Evolutionary conservation across 75 land plant species (phyloP), one percentile per base, ranked within the genome.

Genomic region (Sequoia sempervirens): DNA sequence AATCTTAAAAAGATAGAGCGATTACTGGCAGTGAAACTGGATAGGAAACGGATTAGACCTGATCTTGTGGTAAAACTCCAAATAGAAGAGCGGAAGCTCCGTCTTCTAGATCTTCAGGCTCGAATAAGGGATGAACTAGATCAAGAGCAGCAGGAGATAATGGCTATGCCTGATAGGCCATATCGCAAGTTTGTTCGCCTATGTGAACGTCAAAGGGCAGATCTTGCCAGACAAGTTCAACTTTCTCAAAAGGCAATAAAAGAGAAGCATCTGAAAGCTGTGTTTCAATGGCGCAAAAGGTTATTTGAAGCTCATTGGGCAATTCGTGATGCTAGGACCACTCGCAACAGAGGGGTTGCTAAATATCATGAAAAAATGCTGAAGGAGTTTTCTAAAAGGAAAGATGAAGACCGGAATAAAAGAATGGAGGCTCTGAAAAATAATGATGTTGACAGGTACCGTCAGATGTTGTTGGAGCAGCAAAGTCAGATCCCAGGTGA

Each of bases 351-450:
- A 83, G 99, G 99, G 72, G 93, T 98, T 82, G 97, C 97, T 15
- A 98, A 98, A 88, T 98, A 94, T 85, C 99, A 98, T 88, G 99
- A 98, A 83, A 93, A 93, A 84, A 94, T 95, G 93, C 78, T 98
- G 82, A 86, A 94, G 83, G 99, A 98, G 82, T 98, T 95, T 79
- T 96, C 99, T 11, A 98, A 98, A 88, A 92, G 89, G 79, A 96
- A 95, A 83, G 99, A 96, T 92, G 99, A 98, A 85, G 99, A 90
- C 79, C 86, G 99, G 28, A 95, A 88, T 80, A 95, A 91, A 88
- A 91, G 99, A 84, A 98, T 98, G 99, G 99, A 98, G 80, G 99
- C 99, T 1, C 91, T 98, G 90, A 98, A 98, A 86, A 98, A 98
- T 81, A 98, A 98, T 91, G 99, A 98, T 85, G 99, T 98, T 28